Conservation (phyloP, 2,329 filamentous ascomycete species). For the Apiospora hydei region DNA sequence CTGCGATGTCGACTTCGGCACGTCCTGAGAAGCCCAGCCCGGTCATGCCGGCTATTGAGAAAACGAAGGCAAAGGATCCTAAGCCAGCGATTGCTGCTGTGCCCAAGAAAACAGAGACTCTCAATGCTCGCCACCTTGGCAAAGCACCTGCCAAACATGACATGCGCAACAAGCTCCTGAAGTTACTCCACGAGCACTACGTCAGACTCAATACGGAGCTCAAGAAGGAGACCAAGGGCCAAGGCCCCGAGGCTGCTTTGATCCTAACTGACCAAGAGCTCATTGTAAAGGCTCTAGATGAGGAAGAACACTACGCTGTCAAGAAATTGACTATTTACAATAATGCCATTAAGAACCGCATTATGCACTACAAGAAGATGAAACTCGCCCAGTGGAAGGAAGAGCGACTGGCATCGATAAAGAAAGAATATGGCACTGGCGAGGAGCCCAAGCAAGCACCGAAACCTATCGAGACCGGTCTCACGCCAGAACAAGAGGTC, state of each 20-base stretch:
- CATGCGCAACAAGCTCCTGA: constrained; percentile 64
- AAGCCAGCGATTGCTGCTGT: constrained; percentile 29
- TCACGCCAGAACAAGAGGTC: constrained; percentile 73
- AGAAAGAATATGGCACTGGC: constrained; percentile 43
- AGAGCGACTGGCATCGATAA: constrained; percentile 51
- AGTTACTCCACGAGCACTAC: constrained; percentile 70
- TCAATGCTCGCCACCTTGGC: constrained; percentile 73
- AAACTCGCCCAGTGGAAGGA: constrained; percentile 73
- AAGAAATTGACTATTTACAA: constrained; percentile 76
- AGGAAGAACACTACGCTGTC: constrained; percentile 78
- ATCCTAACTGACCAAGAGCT: constrained; percentile 70
- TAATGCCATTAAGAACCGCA: constrained; percentile 83
- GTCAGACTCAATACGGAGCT: constrained; percentile 71
- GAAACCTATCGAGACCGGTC: constrained; percentile 71
- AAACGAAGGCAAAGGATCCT: constrained; percentile 22
- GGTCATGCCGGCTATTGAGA: constrained; percentile 21
- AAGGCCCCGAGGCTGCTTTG: constrained; percentile 58
- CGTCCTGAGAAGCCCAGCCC: constrained; percentile 10
- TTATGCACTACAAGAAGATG: constrained; percentile 81
- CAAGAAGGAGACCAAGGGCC: constrained; percentile 56
- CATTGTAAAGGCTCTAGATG: constrained; percentile 73
- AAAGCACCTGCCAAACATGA: constrained; percentile 64
- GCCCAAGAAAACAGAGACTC: constrained; percentile 54
- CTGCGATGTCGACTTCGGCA: background rate
- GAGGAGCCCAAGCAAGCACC: constrained; percentile 48